Base-by-base conservation (phyloP, 352 stramenopile species). In the Aphanomyces invadans region DNA sequence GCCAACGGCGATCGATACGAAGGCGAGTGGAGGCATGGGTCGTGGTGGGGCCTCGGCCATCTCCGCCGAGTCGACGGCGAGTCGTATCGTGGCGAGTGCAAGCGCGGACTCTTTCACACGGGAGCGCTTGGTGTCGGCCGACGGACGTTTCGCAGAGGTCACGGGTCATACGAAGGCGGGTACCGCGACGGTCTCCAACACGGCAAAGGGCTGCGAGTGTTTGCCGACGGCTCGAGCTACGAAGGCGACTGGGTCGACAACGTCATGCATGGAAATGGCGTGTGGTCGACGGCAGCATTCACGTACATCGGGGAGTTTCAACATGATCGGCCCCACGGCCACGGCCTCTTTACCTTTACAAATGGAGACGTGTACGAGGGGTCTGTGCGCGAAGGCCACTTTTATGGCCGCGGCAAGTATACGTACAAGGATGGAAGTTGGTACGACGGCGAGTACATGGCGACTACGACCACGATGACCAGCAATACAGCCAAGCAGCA, bases 351-450 rank as follows among this genome's bases (percentile, higher is more conserved):
- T 59, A 78, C 68, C 21, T 89, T 79, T 36, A 67, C 74, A 12
- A 88, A 83, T 46, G 83, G 85, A 0, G 83, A 92, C 63, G 71
- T 73, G 26, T 94, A 92, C 67, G 81, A 92, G 55, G 85, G 85
- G 2, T 53, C 73, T 10, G 88, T 90, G 28, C 33, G 63, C 4
- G 69, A 73, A 5, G 80, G 83, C 0, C 57, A 77, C 44, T 73
- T 83, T 10, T 64, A 85, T 21, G 83, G 80, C n/a, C 57, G 73
- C 36, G 83, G 83, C 4, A 70, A 51, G 12, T 78, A 73, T 29
- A 62, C 69, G 36, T 87, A 80, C 57, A 59, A 65, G 0, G 78
- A 90, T 55, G 80, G 81, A 0, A 78, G 83, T 10, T 39, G 61
- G 11, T 92, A 88, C 68, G 73, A 87, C 44, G 83, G 83, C 0